Base-by-base conservation (phyloP, 2,329 filamentous ascomycete genomes). In the Incumbomyces lentus region DNA sequence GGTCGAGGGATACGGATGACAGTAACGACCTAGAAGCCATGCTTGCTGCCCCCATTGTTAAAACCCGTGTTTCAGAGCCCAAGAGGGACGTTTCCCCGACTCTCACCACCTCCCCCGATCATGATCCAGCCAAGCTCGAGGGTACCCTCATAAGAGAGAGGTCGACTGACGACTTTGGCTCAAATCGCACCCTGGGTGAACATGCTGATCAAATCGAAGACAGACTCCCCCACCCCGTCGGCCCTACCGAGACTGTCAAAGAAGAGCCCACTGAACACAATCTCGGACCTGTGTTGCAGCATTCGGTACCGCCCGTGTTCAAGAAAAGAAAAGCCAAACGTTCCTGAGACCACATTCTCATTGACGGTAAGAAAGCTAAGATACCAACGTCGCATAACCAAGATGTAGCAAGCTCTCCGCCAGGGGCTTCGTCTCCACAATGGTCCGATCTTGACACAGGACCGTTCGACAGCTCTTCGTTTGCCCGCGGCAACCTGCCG, bases 291-390 rank as follows among this genome's bases (percentile, higher is more conserved):
- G 51, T 49, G 4, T 46, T 60, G 3, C 63, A 62, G 2, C 61
- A 50, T 8, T 35, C 44, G 22, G 36, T 47, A 14, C 38, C 48
- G 8, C 55, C 70, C 34, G 55, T 71, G 17, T 72, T 72, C 61
- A 72, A 71, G 54, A 72, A 71, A 52, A 68, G 69, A 52, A 72
- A 69, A 52, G 61, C 67, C 2, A 72, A 71, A 56, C 55, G 10
- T 14, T 16, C 33, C 8, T 26, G 22, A 26, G 22, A 26, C 22
- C 22, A 26, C 22, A 26, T 4, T 5, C 22, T 26, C n/a, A n/a
- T 26, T 26, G 22, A 26, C 5, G 22, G 22, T 22, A 40, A 40
- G 38, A 13, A 18, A 35, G 22, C 11, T 26, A 13, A 35, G 13
- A 4, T 22, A 22, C 40, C 12, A 19, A 17, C 35, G 40, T 18